Evolutionary conservation across 768 basidiomycete genomes (phyloP).

Genomic region (Suillus americanus): DNA sequence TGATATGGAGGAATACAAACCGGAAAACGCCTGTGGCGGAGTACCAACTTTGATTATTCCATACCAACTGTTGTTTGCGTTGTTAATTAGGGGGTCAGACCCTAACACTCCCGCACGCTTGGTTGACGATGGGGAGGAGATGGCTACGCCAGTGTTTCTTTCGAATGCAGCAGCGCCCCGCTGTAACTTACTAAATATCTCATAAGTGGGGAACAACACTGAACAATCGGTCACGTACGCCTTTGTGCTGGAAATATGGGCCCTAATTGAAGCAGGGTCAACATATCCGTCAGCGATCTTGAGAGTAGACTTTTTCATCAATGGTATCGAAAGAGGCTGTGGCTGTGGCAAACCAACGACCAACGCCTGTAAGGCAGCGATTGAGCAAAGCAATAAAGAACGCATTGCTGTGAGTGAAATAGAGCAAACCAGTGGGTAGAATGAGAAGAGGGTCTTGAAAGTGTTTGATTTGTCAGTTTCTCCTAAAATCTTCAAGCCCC

Average conservation of each 20-base stretch:
- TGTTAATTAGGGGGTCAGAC: slow-evolving; percentile 13
- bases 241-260: slow-evolving; percentile 17
- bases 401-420: slow-evolving; percentile 7
- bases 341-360: slow-evolving; percentile 16
- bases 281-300: slow-evolving; percentile 12
- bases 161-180: slow-evolving; percentile 12
- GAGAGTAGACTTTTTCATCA: slow-evolving; percentile 16
- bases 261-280: slow-evolving; percentile 13
- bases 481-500: too few species aligned
- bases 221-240: slow-evolving; percentile 4
- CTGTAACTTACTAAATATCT: slow-evolving; percentile 18
- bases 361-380: slow-evolving; percentile 15
- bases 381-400: slow-evolving; percentile 2
- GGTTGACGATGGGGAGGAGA: not conserved
- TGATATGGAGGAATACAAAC: slow-evolving; percentile 10
- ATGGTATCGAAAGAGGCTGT: slow-evolving; percentile 16
- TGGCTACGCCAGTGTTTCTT: not conserved
- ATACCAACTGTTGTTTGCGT: slow-evolving; percentile 20
- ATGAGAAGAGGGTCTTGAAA: too few species aligned
- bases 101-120: not conserved
- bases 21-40: slow-evolving; percentile 17
- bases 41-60: slow-evolving; percentile 25
- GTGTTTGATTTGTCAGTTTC: too few species aligned
- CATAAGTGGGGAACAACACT: slow-evolving; percentile 5
- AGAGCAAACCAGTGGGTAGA: too few species aligned